A percentile compares a stretch with the other conserved stretches of the same genome.
Evolutionary conservation across 1,139 yeast genomes (phyloP).

Genomic region (Protomyces inundatus): DNA sequence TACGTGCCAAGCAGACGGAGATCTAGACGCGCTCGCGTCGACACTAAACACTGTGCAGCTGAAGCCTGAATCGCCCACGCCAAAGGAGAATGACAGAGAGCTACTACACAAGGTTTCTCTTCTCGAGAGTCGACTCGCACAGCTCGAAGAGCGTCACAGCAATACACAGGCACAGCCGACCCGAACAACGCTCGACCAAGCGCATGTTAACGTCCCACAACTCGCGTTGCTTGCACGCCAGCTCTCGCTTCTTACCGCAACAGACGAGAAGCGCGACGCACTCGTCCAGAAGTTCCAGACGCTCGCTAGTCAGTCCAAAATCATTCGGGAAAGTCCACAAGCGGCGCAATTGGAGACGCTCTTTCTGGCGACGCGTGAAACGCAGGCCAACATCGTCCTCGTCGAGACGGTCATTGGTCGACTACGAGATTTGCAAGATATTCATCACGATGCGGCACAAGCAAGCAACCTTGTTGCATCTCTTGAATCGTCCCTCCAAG

Average conservation of each 20-base stretch:
- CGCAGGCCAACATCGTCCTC: not conserved
- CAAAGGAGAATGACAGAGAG: not conserved
- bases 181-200: not conserved
- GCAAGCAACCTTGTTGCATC: not conserved
- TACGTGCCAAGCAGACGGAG: not conserved
- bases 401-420: not conserved
- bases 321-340: not conserved
- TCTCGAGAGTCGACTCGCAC: not conserved
- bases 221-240: not conserved
- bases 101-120: not conserved
- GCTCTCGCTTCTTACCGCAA: not conserved
- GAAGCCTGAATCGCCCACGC: not conserved
- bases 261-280: not conserved
- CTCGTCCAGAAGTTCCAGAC: not conserved
- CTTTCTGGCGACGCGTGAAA: not conserved
- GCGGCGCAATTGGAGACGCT: not conserved
- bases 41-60: not conserved
- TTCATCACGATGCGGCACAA: not conserved
- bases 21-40: not conserved
- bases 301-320: not conserved
- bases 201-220: not conserved
- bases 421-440: not conserved
- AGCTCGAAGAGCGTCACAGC: not conserved
- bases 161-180: not conserved
- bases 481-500: not conserved